Percentiles rank a stretch among this genome's conserved stretches.
phyloP scores from a whole-genome alignment of 1,284 basidiomycete species.

The Fomitopsis pinicola region DNA sequence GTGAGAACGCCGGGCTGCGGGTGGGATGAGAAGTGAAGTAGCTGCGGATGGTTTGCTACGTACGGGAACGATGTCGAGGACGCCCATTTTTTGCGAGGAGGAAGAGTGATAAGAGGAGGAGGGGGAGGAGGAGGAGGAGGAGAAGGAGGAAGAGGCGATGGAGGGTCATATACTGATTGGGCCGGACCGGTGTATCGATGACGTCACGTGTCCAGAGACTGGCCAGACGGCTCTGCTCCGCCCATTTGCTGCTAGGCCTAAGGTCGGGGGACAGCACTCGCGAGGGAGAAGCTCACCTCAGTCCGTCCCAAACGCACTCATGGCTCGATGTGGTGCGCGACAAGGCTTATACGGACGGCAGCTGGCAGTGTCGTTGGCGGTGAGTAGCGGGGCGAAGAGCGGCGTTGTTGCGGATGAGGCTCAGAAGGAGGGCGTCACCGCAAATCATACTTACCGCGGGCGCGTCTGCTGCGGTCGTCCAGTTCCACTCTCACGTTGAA shows the following conservation, averaged over 20 bases:
- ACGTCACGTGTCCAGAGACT: background rate
- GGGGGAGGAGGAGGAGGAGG: slow-evolving; percentile 9
- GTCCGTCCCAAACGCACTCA: background rate
- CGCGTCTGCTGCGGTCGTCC: too few species aligned
- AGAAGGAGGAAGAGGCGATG: slow-evolving; percentile 8
- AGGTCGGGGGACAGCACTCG: background rate
- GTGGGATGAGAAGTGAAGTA: background rate
- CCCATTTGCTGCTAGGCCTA: too few species aligned
- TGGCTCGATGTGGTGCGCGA: too few species aligned
- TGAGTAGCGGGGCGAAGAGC: background rate
- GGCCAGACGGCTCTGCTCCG: background rate
- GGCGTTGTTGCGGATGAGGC: background rate
- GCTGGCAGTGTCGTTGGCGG: too few species aligned
- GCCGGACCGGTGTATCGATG: slow-evolving; percentile 9
- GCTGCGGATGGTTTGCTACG: slow-evolving; percentile 19
- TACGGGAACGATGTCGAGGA: slow-evolving; percentile 71
- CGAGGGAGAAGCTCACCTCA: too few species aligned
- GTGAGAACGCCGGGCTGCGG: slow-evolving; percentile 80
- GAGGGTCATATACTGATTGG: background rate
- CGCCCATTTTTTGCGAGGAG: slow-evolving; percentile 43
- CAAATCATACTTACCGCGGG: too few species aligned
- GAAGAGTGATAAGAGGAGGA: slow-evolving; percentile 10
- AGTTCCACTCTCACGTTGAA: too few species aligned
- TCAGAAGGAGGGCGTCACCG: background rate
- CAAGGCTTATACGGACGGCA: too few species aligned